Percentiles rank a stretch among this genome's conserved stretches.
phyloP scores from a whole-genome alignment of 495 filamentous ascomycete species.

The Neohortaea acidophila region DNA sequence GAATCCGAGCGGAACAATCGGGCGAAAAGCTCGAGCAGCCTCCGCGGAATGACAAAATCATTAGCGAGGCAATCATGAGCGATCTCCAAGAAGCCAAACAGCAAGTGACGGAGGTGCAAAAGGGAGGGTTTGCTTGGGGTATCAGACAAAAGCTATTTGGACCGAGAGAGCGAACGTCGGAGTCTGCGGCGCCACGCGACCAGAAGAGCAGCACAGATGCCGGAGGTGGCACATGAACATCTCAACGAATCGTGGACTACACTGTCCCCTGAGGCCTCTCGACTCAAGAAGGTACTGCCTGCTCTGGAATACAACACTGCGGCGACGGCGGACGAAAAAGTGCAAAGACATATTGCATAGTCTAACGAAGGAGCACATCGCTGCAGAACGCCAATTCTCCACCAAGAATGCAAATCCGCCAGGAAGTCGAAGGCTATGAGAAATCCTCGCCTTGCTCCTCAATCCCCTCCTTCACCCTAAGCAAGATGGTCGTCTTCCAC shows the following conservation, averaged over 20 bases:
- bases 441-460: slow-evolving; percentile 64
- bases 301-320: too few relatives aligned
- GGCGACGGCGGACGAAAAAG: too few relatives aligned
- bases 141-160: slow-evolving; percentile 2
- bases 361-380: too few relatives aligned
- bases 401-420: background rate
- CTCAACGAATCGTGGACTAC: background rate
- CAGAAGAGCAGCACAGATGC: background rate
- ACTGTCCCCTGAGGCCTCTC: too few relatives aligned
- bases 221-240: background rate
- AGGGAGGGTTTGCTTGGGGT: slow-evolving; percentile 5
- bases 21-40: background rate
- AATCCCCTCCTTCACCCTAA: slow-evolving; percentile 69
- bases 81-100: slow-evolving; percentile 3
- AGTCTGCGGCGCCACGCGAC: background rate
- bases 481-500: slow-evolving; percentile 81
- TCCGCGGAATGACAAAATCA: background rate
- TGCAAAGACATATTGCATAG: too few relatives aligned
- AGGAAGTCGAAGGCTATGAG: slow-evolving; percentile 30
- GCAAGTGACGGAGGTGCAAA: background rate
- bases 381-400: too few relatives aligned
- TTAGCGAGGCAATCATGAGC: slow-evolving; percentile 2
- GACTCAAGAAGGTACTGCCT: too few relatives aligned
- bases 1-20: background rate
- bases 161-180: background rate